Percentiles rank a stretch among this genome's conserved stretches.
Conservation (phyloP, 495 filamentous ascomycete genomes). For the Aspergillus biplanus region DNA sequence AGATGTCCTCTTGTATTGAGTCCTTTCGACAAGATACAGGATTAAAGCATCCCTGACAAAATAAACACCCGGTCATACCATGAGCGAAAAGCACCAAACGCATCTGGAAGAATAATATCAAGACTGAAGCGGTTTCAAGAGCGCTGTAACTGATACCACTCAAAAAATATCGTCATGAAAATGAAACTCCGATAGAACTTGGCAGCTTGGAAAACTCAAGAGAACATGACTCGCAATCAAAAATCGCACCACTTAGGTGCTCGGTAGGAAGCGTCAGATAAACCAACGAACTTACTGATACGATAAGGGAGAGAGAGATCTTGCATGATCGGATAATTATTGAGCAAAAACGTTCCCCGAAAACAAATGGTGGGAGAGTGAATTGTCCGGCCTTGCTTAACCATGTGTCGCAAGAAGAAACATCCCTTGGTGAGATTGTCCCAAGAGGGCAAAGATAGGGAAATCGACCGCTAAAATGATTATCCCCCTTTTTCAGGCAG, state of each 20-base stretch:
- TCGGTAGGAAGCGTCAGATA: background rate
- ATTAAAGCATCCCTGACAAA: background rate
- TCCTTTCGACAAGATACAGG: too few relatives aligned
- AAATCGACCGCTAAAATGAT: slow-evolving; percentile 14
- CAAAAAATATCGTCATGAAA: too few relatives aligned
- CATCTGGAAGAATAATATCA: background rate
- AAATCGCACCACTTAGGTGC: background rate
- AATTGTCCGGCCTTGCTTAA: background rate
- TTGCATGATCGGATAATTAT: background rate
- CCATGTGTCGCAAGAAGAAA: slow-evolving; percentile 1
- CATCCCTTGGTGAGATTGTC: background rate
- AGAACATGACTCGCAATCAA: background rate
- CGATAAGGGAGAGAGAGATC: background rate
- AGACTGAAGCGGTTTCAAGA: too few relatives aligned
- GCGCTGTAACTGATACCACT: too few relatives aligned
- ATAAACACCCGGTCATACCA: background rate
- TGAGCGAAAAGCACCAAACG: background rate
- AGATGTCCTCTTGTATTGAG: too few relatives aligned
- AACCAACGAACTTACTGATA: too few relatives aligned
- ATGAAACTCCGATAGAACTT: too few relatives aligned
- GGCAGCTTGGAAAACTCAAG: background rate
- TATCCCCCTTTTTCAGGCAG: slow-evolving; percentile 20
- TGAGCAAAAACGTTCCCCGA: background rate
- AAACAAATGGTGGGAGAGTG: background rate
- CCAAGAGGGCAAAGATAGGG: background rate